Evolutionary conservation across 441 rosid genomes (phyloP), one percentile per base, ranked within the genome.

Genomic region (Corymbia calophylla): DNA sequence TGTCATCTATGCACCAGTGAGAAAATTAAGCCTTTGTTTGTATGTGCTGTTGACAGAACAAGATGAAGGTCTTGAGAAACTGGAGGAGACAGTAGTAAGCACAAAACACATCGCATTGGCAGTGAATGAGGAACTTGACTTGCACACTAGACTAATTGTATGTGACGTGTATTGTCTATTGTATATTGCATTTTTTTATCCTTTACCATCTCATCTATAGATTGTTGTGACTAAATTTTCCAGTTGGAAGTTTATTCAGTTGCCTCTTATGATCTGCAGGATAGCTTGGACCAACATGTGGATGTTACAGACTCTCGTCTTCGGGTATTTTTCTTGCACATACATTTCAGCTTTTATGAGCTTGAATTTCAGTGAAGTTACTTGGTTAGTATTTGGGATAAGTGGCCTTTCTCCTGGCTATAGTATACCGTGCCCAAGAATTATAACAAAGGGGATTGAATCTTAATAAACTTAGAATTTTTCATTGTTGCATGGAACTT

Each of bases 51-150:
- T 91, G 82, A 84, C 95, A 98, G 99, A 98, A 92, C 99, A 98
- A 97, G 99, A 98, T 88, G 99, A 98, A 90, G 99, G 98, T 87
- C 98, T 97, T 89, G 99, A 95, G 93, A 91, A 96, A 93, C 93
- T 98, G 93, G 98, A 98, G 93, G 98, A 93, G 90, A 95, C 99
- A 3, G 97, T 96, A 51, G 90, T 92, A 91, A 97, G 99, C 93
- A 95, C 99, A 64, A 97, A 97, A 93, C 99, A 97, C 91, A 97
- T 97, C 88, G 99, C 99, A 51, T 88, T 97, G 92, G 97, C 99
- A 81, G 98, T 97, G 88, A 95, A 96, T 80, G 99, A 98, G 93
- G 99, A 98, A 89, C 99, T 98, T 88, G 93, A 93, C 91, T 95
- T 98, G 91, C 99, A 98, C 91, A 92, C 98, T 51, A 95, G 97